Evolutionary conservation across 805 yeast genomes (phyloP), one percentile per base, ranked within the genome.

Genomic region (Candida oleophila): DNA sequence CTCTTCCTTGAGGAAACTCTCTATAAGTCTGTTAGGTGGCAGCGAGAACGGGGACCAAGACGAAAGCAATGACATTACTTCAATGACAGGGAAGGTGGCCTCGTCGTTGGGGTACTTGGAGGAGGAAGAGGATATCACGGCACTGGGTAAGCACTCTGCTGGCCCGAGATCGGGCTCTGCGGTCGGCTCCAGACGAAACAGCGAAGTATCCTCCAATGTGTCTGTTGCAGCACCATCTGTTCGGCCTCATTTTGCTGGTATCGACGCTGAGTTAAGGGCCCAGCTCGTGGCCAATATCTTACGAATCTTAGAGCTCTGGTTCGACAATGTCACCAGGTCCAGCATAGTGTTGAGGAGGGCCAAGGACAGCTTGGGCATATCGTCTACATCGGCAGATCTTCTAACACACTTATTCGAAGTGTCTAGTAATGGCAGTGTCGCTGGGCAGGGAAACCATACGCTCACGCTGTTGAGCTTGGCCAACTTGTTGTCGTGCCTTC

Each of bases 271-370:
- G 16, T 49, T 61, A 22, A 38, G 64, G 9, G 37, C 45, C 5
- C 63, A 61, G 36, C 53, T 63, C 45, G 54, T 56, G 4, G 22
- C 44, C n/a, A 62, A 63, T 45, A 55, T 65, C 30, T 44, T 63
- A 5, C 43, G 44, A 15, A 53, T 62, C 5, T 49, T 66, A 20
- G 56, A 54, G 28, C 47, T 56, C 1, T 61, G 60, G 59, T 66
- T 61, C 44, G 46, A 49, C 20, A 45, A 47, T 28, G 39, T 65
- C 16, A 43, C 48, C 30, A 37, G 22, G 22, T 30, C 46, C 2
- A 49, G 40, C 37, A 34, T 42, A 5, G 36, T 42, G 22, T 38
- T 46, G 19, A 25, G 34, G 15, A 42, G 38, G 25, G 7, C 48
- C 3, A 46, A 37, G 35, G 25, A 32, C 19, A 44, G 37, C 20